Percentiles rank a stretch among this genome's conserved stretches.
Conservation (phyloP, 2,329 filamentous ascomycete genomes). For the Fusarium mexicanum region DNA sequence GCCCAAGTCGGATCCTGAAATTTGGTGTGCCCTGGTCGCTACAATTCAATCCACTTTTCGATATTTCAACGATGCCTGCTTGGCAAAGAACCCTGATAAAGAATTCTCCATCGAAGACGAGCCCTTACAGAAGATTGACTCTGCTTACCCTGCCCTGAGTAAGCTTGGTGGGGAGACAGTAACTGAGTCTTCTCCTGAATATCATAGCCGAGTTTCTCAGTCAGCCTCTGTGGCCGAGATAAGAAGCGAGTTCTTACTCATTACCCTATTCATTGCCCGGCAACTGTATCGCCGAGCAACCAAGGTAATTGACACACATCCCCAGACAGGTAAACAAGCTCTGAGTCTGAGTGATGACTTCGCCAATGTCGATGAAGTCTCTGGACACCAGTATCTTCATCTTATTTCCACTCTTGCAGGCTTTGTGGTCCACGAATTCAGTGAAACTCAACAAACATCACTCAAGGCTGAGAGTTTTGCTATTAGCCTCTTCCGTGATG, state of each 20-base stretch:
- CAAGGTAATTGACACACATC: conserved; percentile 37
- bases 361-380: conserved; percentile 34
- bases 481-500: conserved; percentile 51
- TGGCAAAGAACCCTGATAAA: conserved; percentile 36
- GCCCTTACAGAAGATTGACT: conserved; percentile 38
- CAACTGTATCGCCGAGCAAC: conserved; percentile 56
- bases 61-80: conserved; percentile 55
- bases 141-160: conserved; percentile 45
- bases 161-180: conserved; percentile 23
- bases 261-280: conserved; percentile 50
- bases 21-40: conserved; percentile 52
- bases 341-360: conserved; percentile 50
- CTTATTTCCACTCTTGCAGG: conserved; percentile 50
- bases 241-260: conserved; percentile 52
- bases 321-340: conserved; percentile 25
- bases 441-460: conserved; percentile 49
- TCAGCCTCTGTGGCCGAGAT: conserved; percentile 42
- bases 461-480: conserved; percentile 48
- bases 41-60: conserved; percentile 49
- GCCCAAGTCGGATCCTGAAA: conserved; percentile 42
- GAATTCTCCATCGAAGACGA: conserved; percentile 26
- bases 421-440: conserved; percentile 51
- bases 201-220: background rate
- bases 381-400: conserved; percentile 50
- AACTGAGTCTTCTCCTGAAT: background rate